phyloP scores from a whole-genome alignment of 805 yeast species.

The Ogataea populi-albae region DNA sequence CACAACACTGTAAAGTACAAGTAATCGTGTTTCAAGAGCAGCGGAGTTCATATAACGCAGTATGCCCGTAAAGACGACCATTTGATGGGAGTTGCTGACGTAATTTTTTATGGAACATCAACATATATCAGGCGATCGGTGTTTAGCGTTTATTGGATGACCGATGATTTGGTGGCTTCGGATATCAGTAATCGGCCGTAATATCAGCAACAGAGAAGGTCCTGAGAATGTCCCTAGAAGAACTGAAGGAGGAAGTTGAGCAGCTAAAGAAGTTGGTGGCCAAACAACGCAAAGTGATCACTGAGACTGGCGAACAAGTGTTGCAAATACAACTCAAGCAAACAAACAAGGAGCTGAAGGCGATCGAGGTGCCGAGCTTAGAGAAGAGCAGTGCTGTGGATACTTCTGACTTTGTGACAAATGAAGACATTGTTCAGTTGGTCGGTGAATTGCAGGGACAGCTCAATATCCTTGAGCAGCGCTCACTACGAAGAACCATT shows the following conservation, averaged over 20 bases:
- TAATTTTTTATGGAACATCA: too few species aligned
- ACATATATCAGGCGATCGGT: too few species aligned
- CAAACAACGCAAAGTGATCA: conserved; percentile 63
- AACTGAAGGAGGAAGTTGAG: conserved; percentile 44
- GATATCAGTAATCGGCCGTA: too few species aligned
- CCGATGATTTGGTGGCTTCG: too few species aligned
- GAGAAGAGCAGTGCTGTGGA: conserved; percentile 30
- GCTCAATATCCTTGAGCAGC: conserved; percentile 72
- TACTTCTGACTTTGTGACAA: conserved; percentile 62
- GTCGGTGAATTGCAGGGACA: conserved; percentile 91
- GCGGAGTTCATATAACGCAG: too few species aligned
- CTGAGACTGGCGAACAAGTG: conserved; percentile 78
- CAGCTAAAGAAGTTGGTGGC: conserved; percentile 52
- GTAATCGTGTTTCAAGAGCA: too few species aligned
- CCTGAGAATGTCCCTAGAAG: conserved; percentile 38
- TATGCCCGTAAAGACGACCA: too few species aligned
- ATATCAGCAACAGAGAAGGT: conserved; percentile 24
- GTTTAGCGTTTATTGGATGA: too few species aligned
- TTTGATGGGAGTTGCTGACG: too few species aligned
- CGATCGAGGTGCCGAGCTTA: conserved; percentile 23
- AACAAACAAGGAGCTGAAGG: conserved; percentile 33
- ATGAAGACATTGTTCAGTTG: conserved; percentile 80
- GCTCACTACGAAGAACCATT: conserved; percentile 66
- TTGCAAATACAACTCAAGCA: conserved; percentile 65
- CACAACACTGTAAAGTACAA: too few species aligned